Conservation (phyloP, 495 filamentous ascomycete species). For the Podospora pseudoanserina region DNA sequence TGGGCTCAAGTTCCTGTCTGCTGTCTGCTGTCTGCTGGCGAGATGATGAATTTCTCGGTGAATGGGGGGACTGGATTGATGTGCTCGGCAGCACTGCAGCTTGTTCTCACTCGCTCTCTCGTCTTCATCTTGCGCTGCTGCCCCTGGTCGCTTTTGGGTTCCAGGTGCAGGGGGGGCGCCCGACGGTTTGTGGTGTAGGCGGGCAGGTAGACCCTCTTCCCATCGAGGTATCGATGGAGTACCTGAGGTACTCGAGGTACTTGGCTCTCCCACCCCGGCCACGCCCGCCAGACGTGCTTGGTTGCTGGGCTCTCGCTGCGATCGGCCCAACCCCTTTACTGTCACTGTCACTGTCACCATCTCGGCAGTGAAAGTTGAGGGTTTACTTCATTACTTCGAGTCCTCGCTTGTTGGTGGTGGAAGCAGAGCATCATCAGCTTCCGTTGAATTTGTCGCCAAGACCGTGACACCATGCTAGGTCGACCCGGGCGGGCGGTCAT, state of each 20-base stretch:
- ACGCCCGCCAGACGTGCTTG: too few relatives aligned
- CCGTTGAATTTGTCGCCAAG: background rate
- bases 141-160: slow-evolving; percentile 17
- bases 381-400: background rate
- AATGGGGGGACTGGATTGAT: background rate
- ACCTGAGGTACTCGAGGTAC: slow-evolving; percentile 6
- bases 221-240: slow-evolving; percentile 8
- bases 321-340: background rate
- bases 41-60: background rate
- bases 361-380: background rate
- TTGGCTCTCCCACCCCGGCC: background rate
- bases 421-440: background rate
- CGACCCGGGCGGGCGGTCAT: background rate
- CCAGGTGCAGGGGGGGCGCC: slow-evolving; percentile 10
- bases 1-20: background rate
- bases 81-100: background rate
- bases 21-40: background rate
- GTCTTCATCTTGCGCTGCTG: background rate
- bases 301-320: slow-evolving; percentile 1
- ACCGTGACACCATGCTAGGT: background rate
- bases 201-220: slow-evolving; percentile 13
- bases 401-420: background rate
- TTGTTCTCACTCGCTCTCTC: background rate
- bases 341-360: background rate
- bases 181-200: background rate